phyloP scores from a whole-genome alignment of 371 early-diverging fungal species.

The Rhizomucor miehei region DNA sequence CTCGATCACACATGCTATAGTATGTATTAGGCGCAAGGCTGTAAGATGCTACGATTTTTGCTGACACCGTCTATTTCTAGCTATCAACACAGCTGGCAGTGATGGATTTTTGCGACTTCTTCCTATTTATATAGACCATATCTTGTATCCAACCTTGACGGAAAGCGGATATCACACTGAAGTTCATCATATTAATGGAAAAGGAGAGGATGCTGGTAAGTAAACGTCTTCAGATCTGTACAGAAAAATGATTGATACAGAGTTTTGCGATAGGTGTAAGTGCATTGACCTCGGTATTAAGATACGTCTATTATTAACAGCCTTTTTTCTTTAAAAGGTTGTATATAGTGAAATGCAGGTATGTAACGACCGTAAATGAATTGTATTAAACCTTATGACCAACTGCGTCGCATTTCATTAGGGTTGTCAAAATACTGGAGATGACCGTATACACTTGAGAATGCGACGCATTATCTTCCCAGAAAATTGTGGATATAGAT shows the following conservation, averaged over 20 bases:
- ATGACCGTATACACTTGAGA: constrained; percentile 44
- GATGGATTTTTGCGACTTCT: constrained; percentile 65
- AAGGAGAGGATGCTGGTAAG: constrained; percentile 54
- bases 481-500: constrained; percentile 61
- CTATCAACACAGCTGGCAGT: constrained; percentile 65
- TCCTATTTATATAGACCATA: constrained; percentile 62
- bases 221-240: constrained; percentile 1
- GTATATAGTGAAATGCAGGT: constrained; percentile 60
- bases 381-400: too few species aligned
- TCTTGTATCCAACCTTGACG: constrained; percentile 66
- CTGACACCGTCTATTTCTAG: constrained; percentile 9
- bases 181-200: constrained; percentile 56
- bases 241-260: not conserved
- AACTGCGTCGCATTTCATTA: too few species aligned
- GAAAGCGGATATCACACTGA: constrained; percentile 67
- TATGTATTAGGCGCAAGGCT: constrained; percentile 14
- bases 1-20: constrained; percentile 64
- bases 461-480: constrained; percentile 63
- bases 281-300: not conserved
- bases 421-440: constrained; percentile 45
- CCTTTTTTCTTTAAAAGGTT: constrained; percentile 34
- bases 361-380: too few species aligned
- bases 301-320: too few species aligned
- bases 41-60: not conserved
- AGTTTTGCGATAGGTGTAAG: constrained; percentile 13